phyloP scores from a whole-genome alignment of 2,329 filamentous ascomycete species.

The Aciculosporium take region DNA sequence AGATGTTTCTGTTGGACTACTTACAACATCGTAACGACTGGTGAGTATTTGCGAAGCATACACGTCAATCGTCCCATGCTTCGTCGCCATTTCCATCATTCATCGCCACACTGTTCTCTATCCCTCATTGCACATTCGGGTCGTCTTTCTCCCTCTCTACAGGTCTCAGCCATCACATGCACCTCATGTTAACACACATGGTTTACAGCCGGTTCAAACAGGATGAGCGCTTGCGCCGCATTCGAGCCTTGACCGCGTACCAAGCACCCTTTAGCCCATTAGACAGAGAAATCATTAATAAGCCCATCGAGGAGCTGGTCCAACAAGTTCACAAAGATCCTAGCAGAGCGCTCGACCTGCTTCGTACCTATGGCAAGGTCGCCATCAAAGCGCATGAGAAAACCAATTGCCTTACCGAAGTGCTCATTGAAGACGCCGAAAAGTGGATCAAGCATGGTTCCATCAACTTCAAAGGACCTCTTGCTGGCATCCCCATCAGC shows the following conservation, averaged over 20 bases:
- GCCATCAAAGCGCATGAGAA: conserved; percentile 69
- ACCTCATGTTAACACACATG: conserved; percentile 14
- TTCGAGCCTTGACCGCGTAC: conserved; percentile 53
- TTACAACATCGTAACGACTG: conserved; percentile 58
- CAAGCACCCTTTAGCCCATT: conserved; percentile 45
- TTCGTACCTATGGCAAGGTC: conserved; percentile 78
- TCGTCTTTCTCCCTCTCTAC: neutral
- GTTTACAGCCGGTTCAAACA: conserved; percentile 59
- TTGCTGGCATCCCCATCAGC: conserved; percentile 77
- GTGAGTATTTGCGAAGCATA: conserved; percentile 24
- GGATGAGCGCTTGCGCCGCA: conserved; percentile 54
- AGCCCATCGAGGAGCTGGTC: conserved; percentile 66
- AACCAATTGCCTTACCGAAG: conserved; percentile 82
- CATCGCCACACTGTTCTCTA: no score
- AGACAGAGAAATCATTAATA: conserved; percentile 55
- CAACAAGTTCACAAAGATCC: conserved; percentile 58
- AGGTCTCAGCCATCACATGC: neutral
- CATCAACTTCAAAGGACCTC: conserved; percentile 62
- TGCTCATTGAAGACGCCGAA: conserved; percentile 68
- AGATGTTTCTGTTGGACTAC: conserved; percentile 39
- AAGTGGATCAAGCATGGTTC: conserved; percentile 45
- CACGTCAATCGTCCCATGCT: no score
- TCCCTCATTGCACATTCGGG: no score
- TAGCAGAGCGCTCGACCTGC: conserved; percentile 53
- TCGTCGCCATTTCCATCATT: no score